phyloP scores from a whole-genome alignment of 768 basidiomycete genomes.

The Strobilomyces confusus region DNA sequence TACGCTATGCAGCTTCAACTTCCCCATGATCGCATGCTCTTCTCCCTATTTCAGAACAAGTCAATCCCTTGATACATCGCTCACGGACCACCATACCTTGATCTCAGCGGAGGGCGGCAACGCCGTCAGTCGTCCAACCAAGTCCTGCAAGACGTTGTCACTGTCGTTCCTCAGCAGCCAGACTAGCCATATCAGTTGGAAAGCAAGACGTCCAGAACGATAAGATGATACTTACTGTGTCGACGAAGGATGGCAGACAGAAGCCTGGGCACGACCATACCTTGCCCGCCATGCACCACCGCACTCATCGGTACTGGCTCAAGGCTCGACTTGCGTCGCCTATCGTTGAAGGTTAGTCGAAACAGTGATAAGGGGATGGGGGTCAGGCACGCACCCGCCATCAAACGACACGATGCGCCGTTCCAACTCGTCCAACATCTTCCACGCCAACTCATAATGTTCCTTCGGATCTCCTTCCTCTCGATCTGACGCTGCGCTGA shows the following conservation, averaged over 20 bases:
- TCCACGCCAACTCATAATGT: constrained; percentile 53
- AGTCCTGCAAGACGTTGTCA: constrained; percentile 44
- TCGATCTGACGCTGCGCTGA: constrained; percentile 22
- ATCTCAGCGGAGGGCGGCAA: constrained; percentile 54
- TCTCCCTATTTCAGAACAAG: constrained; percentile 51
- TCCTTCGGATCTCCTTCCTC: constrained; percentile 42
- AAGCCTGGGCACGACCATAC: constrained; percentile 57
- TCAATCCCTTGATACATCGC: neutral
- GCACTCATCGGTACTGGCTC: constrained; percentile 24
- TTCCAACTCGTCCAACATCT: constrained; percentile 61
- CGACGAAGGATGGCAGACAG: constrained; percentile 60
- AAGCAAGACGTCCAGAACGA: constrained; percentile 7
- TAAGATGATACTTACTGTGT: constrained; percentile 49
- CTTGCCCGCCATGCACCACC: constrained; percentile 31
- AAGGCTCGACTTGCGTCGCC: constrained; percentile 44
- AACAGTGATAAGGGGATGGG: no score
- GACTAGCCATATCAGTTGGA: constrained; percentile 36
- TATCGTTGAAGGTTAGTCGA: constrained; percentile 12
- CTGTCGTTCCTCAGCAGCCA: constrained; percentile 62
- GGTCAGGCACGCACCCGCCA: constrained; percentile 37
- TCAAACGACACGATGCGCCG: constrained; percentile 51
- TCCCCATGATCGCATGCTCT: constrained; percentile 70
- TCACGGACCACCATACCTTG: constrained; percentile 41
- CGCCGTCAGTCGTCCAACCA: constrained; percentile 56
- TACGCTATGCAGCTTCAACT: constrained; percentile 72